These are phyloP conservation scores for Gastrodia elata DNA, from an alignment of 106 monocot species.

Conservation along the genomic window DNA sequence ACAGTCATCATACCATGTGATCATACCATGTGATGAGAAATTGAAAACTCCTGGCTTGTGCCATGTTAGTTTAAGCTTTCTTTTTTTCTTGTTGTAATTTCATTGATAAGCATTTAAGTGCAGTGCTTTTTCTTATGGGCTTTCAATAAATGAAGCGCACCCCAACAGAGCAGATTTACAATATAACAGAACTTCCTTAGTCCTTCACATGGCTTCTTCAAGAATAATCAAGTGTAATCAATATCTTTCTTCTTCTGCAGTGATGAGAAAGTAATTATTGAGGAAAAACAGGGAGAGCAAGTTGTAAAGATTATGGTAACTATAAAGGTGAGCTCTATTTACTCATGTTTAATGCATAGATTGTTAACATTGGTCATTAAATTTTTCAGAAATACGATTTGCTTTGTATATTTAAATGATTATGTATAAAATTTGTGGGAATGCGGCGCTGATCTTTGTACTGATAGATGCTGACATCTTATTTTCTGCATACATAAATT, in stretches of 20 bases:
- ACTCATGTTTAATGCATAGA: not conserved
- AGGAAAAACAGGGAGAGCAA: constrained; percentile 48
- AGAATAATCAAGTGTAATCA: not conserved
- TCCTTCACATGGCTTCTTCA: not conserved
- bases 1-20: too few species aligned
- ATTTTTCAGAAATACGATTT: not conserved
- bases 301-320: constrained; percentile 32
- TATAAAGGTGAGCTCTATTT: constrained; percentile 41
- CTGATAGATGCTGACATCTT: not conserved
- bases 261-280: constrained; percentile 70
- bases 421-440: not conserved
- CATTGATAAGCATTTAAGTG: not conserved
- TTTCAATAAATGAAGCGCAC: not conserved
- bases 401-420: not conserved
- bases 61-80: not conserved
- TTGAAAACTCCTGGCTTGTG: not conserved
- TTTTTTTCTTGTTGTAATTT: not conserved
- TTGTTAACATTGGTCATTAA: not conserved
- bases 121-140: not conserved
- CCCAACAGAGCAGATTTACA: not conserved
- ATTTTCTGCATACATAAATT: not conserved
- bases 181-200: not conserved
- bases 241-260: constrained; percentile 29
- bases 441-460: not conserved
- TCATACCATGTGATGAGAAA: too few species aligned